phyloP scores from a whole-genome alignment of 805 yeast species.

The Suhomyces pyralidae region DNA sequence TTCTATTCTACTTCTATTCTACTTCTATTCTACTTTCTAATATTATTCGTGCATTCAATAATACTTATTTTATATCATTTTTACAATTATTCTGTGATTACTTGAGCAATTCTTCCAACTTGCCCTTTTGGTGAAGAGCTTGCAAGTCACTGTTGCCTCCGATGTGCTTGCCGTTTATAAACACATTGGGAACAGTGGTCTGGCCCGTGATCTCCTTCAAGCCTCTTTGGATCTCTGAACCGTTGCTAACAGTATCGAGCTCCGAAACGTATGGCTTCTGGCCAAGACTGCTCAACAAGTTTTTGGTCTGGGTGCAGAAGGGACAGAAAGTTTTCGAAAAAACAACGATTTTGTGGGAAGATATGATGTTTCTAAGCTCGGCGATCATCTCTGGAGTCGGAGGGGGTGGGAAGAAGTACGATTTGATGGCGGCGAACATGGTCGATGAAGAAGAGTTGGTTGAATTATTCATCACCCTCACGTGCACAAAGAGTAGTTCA shows the following conservation, averaged over 20 bases:
- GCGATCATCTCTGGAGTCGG: slow-evolving; percentile 10
- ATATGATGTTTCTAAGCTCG: slow-evolving; percentile 9
- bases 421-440: slow-evolving; percentile 9
- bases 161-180: slow-evolving; percentile 35
- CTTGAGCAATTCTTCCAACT: background rate
- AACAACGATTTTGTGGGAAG: slow-evolving; percentile 16
- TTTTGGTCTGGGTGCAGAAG: slow-evolving; percentile 42
- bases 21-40: no score
- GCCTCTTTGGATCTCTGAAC: slow-evolving; percentile 27
- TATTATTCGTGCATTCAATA: no score
- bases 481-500: background rate
- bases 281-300: slow-evolving; percentile 14
- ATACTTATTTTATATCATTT: no score
- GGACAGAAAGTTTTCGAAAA: slow-evolving; percentile 44
- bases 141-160: slow-evolving; percentile 40
- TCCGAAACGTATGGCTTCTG: slow-evolving; percentile 26
- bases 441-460: background rate
- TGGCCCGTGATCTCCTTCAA: slow-evolving; percentile 33
- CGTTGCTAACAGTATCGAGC: slow-evolving; percentile 24
- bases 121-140: slow-evolving; percentile 15
- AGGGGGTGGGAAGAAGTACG: slow-evolving; percentile 12
- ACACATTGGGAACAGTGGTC: slow-evolving; percentile 36
- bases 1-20: no score
- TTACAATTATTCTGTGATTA: background rate
- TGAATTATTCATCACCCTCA: background rate